phyloP scores from a whole-genome alignment of 2,329 filamentous ascomycete species.

The Fusarium falciforme region DNA sequence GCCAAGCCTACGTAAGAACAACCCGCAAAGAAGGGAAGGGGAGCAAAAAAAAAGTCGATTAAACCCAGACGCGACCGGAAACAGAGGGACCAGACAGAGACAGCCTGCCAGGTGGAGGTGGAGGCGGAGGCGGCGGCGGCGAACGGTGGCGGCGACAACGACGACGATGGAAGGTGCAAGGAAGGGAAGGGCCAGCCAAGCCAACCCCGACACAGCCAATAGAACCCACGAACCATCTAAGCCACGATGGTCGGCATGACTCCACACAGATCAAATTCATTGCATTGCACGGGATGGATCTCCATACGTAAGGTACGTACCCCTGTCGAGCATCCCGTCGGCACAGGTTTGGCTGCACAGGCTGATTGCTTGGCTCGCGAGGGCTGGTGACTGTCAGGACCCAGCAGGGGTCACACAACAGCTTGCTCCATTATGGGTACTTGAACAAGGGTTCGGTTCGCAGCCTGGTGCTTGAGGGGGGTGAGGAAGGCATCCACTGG shows the following conservation, averaged over 20 bases:
- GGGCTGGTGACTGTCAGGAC: slow-evolving; percentile 8
- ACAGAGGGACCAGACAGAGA: slow-evolving; percentile 11
- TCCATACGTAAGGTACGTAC: slow-evolving; percentile 27
- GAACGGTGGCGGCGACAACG: slow-evolving; percentile 30
- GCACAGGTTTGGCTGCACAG: slow-evolving; percentile 17
- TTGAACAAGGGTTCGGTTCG: background rate
- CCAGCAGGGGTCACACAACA: background rate
- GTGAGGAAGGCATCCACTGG: slow-evolving; percentile 27
- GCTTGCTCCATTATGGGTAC: background rate
- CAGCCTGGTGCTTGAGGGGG: slow-evolving; percentile 21
- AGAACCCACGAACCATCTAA: background rate
- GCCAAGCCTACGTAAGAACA: slow-evolving; percentile 5
- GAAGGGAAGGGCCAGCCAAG: slow-evolving; percentile 12
- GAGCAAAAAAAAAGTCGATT: slow-evolving; percentile 14
- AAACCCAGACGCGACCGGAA: slow-evolving; percentile 10
- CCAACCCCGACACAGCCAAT: slow-evolving; percentile 21
- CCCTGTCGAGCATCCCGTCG: slow-evolving; percentile 20
- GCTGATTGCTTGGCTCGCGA: slow-evolving; percentile 16
- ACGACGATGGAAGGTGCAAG: slow-evolving; percentile 25
- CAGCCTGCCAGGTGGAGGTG: slow-evolving; percentile 5
- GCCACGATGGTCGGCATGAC: slow-evolving; percentile 2
- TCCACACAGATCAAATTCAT: slow-evolving; percentile 17
- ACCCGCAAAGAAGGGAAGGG: background rate
- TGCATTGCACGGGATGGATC: slow-evolving; percentile 30
- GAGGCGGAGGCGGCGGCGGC: slow-evolving; percentile 18